A percentile compares a stretch with the other conserved stretches of the same genome.
phyloP scores from a whole-genome alignment of 805 yeast genomes.

The Monosporozyma aerobia region DNA sequence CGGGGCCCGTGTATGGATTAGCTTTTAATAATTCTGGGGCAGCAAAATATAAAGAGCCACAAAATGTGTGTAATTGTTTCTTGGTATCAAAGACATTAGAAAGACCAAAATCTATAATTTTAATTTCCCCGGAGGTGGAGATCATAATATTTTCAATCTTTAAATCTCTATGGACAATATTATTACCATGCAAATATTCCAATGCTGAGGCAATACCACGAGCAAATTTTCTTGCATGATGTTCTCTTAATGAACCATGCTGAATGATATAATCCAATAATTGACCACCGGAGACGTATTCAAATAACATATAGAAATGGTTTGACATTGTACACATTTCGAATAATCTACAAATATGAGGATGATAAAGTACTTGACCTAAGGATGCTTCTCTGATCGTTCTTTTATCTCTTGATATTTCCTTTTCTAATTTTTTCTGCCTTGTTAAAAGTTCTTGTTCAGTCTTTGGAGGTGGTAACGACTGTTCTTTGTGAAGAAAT shows the following conservation, averaged over 20 bases:
- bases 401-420: conserved; percentile 81
- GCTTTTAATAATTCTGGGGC: conserved; percentile 96
- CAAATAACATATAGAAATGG: conserved; percentile 94
- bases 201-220: conserved; percentile 90
- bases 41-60: conserved; percentile 96
- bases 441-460: conserved; percentile 50
- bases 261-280: conserved; percentile 94
- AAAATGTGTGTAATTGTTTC: conserved; percentile 75
- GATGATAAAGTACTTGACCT: conserved; percentile 83
- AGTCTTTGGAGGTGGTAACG: conserved; percentile 57
- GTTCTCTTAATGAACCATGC: conserved; percentile 89
- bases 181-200: conserved; percentile 87
- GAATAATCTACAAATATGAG: conserved; percentile 81
- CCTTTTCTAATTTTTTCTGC: conserved; percentile 67
- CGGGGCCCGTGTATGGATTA: conserved; percentile 89
- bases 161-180: conserved; percentile 93
- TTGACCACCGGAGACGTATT: conserved; percentile 95
- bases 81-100: conserved; percentile 74
- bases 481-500: conserved; percentile 61
- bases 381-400: conserved; percentile 93
- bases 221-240: conserved; percentile 89
- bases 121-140: conserved; percentile 85
- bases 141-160: conserved; percentile 95
- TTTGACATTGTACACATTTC: conserved; percentile 95
- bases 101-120: conserved; percentile 92